A percentile compares a stretch with the other conserved stretches of the same genome.
phyloP scores from a whole-genome alignment of 768 basidiomycete genomes.

The Gloeostereum incarnatum region DNA sequence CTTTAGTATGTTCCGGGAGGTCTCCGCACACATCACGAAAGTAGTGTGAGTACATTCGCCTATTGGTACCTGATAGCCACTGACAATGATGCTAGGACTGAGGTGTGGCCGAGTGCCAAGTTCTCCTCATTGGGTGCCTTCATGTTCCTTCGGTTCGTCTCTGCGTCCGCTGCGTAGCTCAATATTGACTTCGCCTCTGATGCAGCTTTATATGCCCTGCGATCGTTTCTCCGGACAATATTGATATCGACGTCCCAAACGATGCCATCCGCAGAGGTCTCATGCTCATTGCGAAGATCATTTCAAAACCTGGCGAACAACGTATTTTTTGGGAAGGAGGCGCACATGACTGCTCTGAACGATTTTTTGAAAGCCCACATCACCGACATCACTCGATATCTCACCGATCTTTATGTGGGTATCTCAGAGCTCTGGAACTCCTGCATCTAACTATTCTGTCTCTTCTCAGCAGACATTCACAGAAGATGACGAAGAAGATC shows the following conservation, averaged over 20 bases:
- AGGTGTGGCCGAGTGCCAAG: slow-evolving; percentile 72
- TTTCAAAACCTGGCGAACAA: slow-evolving; percentile 94
- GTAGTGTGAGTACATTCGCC: slow-evolving; percentile 49
- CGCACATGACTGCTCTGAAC: slow-evolving; percentile 77
- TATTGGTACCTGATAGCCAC: background rate
- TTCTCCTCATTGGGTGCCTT: slow-evolving; percentile 83
- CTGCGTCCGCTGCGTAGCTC: background rate
- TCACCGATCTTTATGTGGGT: slow-evolving; percentile 52
- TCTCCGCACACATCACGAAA: slow-evolving; percentile 73
- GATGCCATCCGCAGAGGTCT: slow-evolving; percentile 70
- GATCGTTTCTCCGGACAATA: slow-evolving; percentile 74
- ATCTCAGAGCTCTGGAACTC: too few species aligned
- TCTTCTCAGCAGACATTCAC: slow-evolving; percentile 30
- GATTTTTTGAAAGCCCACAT: slow-evolving; percentile 65
- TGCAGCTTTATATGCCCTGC: slow-evolving; percentile 90
- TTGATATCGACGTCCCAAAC: slow-evolving; percentile 74
- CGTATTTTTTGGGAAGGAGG: slow-evolving; percentile 86
- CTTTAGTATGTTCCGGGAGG: slow-evolving; percentile 74
- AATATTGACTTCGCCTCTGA: slow-evolving; percentile 2
- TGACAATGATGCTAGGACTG: slow-evolving; percentile 32
- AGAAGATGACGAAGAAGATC: slow-evolving; percentile 42
- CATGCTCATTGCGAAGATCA: slow-evolving; percentile 82
- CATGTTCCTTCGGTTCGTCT: slow-evolving; percentile 69
- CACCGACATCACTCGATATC: slow-evolving; percentile 62
- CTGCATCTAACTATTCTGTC: background rate